Percentiles rank a stretch among this genome's conserved stretches.
Conservation (phyloP, 306 rosid genomes). For the Myrica gale region DNA sequence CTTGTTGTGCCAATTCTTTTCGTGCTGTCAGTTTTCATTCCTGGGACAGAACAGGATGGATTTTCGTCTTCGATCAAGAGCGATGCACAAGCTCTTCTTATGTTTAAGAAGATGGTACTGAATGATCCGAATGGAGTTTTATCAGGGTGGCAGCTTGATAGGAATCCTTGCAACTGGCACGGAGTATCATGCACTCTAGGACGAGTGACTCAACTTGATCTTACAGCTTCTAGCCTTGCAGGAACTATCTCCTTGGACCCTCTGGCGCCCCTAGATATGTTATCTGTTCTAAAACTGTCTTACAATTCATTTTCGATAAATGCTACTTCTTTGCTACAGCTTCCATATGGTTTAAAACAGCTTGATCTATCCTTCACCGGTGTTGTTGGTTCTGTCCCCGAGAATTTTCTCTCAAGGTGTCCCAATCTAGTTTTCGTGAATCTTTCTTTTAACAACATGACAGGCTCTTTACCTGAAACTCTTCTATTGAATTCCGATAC, state of each 20-base stretch:
- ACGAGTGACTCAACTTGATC: constrained; percentile 69
- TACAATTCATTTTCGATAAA: constrained; percentile 62
- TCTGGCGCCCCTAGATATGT: constrained; percentile 60
- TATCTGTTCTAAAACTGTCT: constrained; percentile 59
- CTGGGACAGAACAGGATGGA: constrained; percentile 39
- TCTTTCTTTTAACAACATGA: constrained; percentile 73
- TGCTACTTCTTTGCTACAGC: constrained; percentile 74
- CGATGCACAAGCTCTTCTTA: constrained; percentile 67
- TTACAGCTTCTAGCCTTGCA: constrained; percentile 43
- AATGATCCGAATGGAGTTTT: constrained; percentile 65
- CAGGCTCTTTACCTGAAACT: constrained; percentile 65
- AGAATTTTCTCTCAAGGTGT: constrained; percentile 52
- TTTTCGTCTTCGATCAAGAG: constrained; percentile 51
- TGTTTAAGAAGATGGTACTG: constrained; percentile 62
- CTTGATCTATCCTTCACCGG: constrained; percentile 72
- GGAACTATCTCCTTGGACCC: constrained; percentile 62
- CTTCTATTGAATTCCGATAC: constrained; percentile 53
- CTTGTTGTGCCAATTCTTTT: constrained; percentile 40
- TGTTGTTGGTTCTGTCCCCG: constrained; percentile 67
- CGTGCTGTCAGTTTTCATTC: constrained; percentile 28
- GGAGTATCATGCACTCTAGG: constrained; percentile 72
- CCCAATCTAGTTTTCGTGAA: constrained; percentile 68
- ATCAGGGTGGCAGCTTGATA: constrained; percentile 59
- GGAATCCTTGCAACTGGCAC: constrained; percentile 71
- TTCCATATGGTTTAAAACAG: constrained; percentile 65